phyloP scores from a whole-genome alignment of 2,329 filamentous ascomycete genomes.

The Colletotrichum scovillei region DNA sequence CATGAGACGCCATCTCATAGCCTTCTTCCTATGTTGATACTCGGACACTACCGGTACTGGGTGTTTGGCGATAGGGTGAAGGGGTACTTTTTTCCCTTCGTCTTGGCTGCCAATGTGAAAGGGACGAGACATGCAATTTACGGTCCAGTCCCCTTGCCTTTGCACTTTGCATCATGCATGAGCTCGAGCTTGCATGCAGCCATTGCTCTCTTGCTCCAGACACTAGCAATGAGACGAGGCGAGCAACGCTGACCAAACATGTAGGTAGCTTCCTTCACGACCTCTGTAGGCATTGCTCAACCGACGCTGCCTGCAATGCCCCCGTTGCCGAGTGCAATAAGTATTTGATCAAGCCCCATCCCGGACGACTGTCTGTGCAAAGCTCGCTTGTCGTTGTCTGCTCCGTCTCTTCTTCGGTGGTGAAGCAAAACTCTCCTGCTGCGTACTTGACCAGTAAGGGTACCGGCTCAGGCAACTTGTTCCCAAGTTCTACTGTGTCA shows the following conservation, averaged over 20 bases:
- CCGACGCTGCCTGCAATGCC: background rate
- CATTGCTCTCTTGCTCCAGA: conserved; percentile 7
- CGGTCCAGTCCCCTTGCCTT: conserved; percentile 12
- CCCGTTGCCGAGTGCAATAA: background rate
- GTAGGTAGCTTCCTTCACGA: conserved; percentile 7
- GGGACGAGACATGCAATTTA: conserved; percentile 5
- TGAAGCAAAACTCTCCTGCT: conserved; percentile 17
- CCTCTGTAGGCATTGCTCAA: background rate
- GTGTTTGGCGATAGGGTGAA: conserved; percentile 3
- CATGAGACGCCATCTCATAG: conserved; percentile 24
- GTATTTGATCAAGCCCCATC: conserved; percentile 33
- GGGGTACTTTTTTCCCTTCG: background rate
- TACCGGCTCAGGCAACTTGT: background rate
- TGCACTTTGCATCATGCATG: conserved; percentile 24
- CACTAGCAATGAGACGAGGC: conserved; percentile 29
- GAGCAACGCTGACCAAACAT: conserved; percentile 20
- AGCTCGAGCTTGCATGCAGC: background rate
- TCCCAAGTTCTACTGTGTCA: conserved; percentile 4
- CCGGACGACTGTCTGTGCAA: background rate
- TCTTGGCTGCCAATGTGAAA: background rate
- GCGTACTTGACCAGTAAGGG: background rate
- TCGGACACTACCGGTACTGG: conserved; percentile 20
- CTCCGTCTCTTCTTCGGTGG: conserved; percentile 30
- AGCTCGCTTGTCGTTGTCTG: background rate
- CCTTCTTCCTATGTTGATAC: conserved; percentile 8